Percentiles rank a stretch among this genome's conserved stretches.
phyloP scores from a whole-genome alignment of 805 yeast species.

The Metschnikowia orientalis region DNA sequence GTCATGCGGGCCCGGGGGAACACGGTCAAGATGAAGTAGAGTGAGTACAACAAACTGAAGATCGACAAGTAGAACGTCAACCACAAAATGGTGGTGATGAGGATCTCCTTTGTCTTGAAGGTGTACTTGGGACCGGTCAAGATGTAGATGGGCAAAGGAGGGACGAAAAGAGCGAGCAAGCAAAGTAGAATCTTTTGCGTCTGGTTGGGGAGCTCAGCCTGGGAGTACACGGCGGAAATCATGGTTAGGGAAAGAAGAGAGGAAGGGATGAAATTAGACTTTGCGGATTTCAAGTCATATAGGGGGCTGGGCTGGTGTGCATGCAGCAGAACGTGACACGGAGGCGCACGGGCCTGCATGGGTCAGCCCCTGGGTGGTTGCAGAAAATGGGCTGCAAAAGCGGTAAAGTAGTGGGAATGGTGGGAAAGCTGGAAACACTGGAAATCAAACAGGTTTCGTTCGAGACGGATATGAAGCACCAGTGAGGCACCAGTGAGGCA shows the following conservation, averaged over 20 bases:
- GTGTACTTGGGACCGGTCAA: slow-evolving; percentile 25
- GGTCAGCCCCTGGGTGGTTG: no score
- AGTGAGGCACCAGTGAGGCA: no score
- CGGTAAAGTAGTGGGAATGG: no score
- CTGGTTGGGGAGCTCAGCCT: slow-evolving; percentile 10
- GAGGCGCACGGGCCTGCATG: no score
- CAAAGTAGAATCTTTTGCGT: slow-evolving; percentile 25
- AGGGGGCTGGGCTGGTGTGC: no score
- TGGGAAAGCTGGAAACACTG: no score
- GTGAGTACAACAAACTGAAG: slow-evolving; percentile 27
- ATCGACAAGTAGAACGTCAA: slow-evolving; percentile 28
- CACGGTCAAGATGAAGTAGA: slow-evolving; percentile 26
- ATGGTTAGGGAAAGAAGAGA: neutral
- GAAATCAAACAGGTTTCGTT: no score
- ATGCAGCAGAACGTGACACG: no score
- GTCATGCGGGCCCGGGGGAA: slow-evolving; percentile 15
- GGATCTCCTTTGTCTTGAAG: slow-evolving; percentile 32
- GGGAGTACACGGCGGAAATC: slow-evolving; percentile 13
- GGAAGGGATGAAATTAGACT: no score
- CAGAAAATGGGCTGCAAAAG: no score
- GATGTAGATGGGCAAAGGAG: slow-evolving; percentile 37
- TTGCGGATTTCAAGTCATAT: no score
- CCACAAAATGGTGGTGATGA: slow-evolving; percentile 25
- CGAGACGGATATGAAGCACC: no score
- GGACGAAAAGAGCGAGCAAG: slow-evolving; percentile 31